Conservation (phyloP, 495 filamentous ascomycete genomes). For the Neurospora sp. region DNA sequence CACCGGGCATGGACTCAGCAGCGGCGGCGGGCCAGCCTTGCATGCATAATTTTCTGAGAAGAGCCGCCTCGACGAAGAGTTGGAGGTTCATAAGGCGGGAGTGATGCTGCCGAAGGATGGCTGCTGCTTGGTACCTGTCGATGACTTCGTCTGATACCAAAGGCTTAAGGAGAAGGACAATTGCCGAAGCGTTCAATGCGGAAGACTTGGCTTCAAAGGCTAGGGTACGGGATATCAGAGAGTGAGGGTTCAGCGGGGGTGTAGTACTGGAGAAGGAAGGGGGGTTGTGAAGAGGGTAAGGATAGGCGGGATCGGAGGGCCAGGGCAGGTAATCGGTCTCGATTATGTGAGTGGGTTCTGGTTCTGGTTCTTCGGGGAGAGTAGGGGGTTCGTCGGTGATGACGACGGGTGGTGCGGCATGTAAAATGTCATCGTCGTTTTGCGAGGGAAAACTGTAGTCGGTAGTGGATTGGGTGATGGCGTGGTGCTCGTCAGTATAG, state of each 20-base stretch:
- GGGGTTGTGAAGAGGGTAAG: constrained; percentile 20
- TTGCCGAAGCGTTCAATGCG: constrained; percentile 39
- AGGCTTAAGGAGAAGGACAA: constrained; percentile 42
- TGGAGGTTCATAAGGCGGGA: constrained; percentile 51
- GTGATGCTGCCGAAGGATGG: constrained; percentile 56
- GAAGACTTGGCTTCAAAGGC: constrained; percentile 37
- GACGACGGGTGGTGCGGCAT: neutral
- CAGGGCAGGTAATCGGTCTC: constrained; percentile 42
- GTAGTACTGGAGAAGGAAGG: constrained; percentile 5
- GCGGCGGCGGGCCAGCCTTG: constrained; percentile 34
- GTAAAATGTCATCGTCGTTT: constrained; percentile 12
- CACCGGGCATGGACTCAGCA: neutral
- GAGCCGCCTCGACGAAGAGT: constrained; percentile 57
- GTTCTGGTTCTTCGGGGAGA: neutral
- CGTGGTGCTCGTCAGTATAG: constrained; percentile 34
- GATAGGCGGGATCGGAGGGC: constrained; percentile 38
- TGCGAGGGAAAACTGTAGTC: constrained; percentile 25
- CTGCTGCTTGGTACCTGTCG: constrained; percentile 36
- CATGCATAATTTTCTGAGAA: constrained; percentile 57
- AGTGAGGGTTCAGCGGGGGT: constrained; percentile 37
- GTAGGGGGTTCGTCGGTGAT: neutral
- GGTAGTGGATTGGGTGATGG: constrained; percentile 34
- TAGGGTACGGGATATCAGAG: constrained; percentile 37
- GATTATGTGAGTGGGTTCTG: constrained; percentile 23
- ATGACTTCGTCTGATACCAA: constrained; percentile 38